These are phyloP conservation scores for Mallotus japonicus DNA, from an alignment of 441 rosid genomes.

Conservation along the genomic window DNA sequence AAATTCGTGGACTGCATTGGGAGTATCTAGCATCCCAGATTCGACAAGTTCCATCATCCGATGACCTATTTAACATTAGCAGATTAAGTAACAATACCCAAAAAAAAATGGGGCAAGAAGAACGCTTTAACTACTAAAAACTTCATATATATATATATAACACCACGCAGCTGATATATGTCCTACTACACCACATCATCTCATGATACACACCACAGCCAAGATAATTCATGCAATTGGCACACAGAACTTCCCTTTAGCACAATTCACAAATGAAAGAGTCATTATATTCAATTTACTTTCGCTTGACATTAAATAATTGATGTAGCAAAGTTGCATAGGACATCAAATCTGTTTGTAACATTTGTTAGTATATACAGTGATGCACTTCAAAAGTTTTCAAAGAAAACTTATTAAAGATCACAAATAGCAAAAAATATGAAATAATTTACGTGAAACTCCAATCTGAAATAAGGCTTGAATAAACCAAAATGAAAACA, in stretches of 20 bases:
- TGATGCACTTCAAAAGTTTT: neutral
- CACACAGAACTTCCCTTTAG: neutral
- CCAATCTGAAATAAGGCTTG: slow-evolving; percentile 15
- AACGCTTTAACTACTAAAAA: neutral
- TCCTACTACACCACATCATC: neutral
- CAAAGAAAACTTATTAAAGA: slow-evolving; percentile 18
- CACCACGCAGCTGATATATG: neutral
- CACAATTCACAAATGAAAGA: neutral
- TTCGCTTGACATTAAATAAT: neutral
- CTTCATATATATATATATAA: neutral
- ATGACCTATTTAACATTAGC: slow-evolving; percentile 62
- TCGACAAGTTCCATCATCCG: slow-evolving; percentile 99
- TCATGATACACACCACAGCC: slow-evolving; percentile 2
- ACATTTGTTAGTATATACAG: neutral
- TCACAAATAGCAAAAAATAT: slow-evolving; percentile 3
- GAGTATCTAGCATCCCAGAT: slow-evolving; percentile 94
- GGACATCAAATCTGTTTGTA: neutral
- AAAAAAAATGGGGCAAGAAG: slow-evolving; percentile 4
- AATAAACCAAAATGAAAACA: slow-evolving; percentile 10
- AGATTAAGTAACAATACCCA: slow-evolving; percentile 22
- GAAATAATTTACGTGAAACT: slow-evolving; percentile 21
- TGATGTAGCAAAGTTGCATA: neutral
- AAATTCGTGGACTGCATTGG: slow-evolving; percentile 67
- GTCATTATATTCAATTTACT: neutral
- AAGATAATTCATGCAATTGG: neutral